These are phyloP conservation scores for Symbiodinium natans DNA, from an alignment of 73 alveolate species.

Conservation along the genomic window DNA sequence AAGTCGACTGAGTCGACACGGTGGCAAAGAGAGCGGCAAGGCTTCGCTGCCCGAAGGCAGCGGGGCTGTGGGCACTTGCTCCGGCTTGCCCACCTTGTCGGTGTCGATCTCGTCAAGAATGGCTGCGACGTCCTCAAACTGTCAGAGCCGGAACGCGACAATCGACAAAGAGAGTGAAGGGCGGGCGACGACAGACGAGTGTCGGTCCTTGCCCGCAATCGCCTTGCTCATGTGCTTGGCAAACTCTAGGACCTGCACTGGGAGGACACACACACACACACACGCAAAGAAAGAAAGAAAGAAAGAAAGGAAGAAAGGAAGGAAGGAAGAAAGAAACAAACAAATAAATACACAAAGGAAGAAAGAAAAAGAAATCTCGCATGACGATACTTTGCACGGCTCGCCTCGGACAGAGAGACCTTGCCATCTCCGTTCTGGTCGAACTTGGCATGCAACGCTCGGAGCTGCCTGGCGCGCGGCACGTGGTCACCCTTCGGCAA, in stretches of 20 bases:
- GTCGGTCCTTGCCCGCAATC: constrained; percentile 66
- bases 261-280: too few relatives aligned
- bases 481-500: too few relatives aligned
- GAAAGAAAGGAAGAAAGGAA: too few relatives aligned
- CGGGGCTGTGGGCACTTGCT: background rate
- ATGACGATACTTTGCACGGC: too few relatives aligned
- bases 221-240: constrained; percentile 90
- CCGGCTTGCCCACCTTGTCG: constrained; percentile 58
- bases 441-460: constrained; percentile 79
- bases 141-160: too few relatives aligned
- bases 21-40: background rate
- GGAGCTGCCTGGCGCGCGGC: constrained; percentile 37
- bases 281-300: too few relatives aligned
- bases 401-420: constrained; percentile 73
- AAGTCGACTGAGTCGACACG: too few relatives aligned
- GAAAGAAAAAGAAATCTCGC: too few relatives aligned
- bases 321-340: too few relatives aligned
- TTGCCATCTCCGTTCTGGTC: constrained; percentile 93
- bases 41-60: background rate
- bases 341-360: too few relatives aligned
- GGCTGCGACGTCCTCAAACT: constrained; percentile 52
- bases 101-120: constrained; percentile 74
- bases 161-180: too few relatives aligned
- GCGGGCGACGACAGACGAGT: too few relatives aligned
- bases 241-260: constrained; percentile 45